A percentile compares a stretch with the other conserved stretches of the same genome.
phyloP scores from a whole-genome alignment of 306 rosid genomes.

The Prinsepia uniflora region DNA sequence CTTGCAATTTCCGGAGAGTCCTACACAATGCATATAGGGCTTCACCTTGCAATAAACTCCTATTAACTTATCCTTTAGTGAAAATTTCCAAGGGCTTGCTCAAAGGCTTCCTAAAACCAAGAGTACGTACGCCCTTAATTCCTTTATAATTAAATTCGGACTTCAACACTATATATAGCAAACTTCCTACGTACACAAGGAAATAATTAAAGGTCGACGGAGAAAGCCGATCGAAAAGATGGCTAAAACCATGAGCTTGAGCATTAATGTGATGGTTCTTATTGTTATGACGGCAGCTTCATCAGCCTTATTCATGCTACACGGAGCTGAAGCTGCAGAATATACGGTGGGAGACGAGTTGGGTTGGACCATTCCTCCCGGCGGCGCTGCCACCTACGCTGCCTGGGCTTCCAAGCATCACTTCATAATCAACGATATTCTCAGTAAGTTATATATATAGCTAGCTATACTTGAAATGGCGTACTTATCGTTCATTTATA shows the following conservation, averaged over 20 bases:
- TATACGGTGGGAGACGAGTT: constrained; percentile 32
- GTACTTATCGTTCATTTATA: too few relatives aligned
- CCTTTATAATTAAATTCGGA: constrained; percentile 10
- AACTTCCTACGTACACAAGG: background rate
- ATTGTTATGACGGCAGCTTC: constrained; percentile 5
- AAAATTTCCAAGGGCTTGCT: background rate
- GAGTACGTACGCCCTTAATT: too few relatives aligned
- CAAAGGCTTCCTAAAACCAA: too few relatives aligned
- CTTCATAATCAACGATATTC: constrained; percentile 21
- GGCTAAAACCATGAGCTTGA: background rate
- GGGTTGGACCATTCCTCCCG: constrained; percentile 45
- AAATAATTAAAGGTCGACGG: too few relatives aligned
- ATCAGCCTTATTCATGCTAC: background rate
- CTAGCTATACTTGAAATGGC: too few relatives aligned
- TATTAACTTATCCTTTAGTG: background rate
- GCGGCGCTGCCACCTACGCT: constrained; percentile 32
- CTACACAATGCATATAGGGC: background rate
- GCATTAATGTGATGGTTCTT: background rate
- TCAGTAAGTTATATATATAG: too few relatives aligned
- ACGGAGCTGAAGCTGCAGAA: constrained; percentile 21
- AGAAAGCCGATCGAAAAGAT: too few relatives aligned
- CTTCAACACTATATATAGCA: background rate
- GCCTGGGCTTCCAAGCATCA: constrained; percentile 32
- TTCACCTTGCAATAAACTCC: too few relatives aligned
- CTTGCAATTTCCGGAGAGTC: background rate